Conservation (phyloP, 345 rosid genomes). For the Salix udensis region DNA sequence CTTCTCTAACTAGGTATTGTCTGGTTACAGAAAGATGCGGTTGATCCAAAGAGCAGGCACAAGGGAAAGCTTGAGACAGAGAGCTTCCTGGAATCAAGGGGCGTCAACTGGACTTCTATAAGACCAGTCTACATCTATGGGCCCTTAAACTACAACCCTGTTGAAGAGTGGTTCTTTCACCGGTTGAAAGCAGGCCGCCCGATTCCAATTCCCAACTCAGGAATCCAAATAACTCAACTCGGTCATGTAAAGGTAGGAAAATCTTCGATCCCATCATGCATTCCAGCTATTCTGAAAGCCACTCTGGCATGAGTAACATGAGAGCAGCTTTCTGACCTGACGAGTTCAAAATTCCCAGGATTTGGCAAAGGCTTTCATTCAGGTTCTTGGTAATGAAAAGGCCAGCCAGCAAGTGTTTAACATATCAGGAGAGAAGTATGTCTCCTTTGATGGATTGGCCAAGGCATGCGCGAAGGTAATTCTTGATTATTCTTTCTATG, state of each 20-base stretch:
- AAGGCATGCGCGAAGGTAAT: conserved; percentile 93
- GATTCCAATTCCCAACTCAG: conserved; percentile 84
- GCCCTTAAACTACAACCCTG: conserved; percentile 94
- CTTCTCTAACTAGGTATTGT: neutral
- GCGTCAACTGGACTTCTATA: conserved; percentile 87
- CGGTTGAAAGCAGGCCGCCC: conserved; percentile 92
- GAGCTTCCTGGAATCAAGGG: conserved; percentile 54
- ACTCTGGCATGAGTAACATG: neutral
- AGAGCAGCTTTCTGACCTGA: conserved; percentile 9
- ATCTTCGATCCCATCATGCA: conserved; percentile 6
- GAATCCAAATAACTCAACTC: conserved; percentile 76
- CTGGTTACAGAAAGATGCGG: conserved; percentile 61
- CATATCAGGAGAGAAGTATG: conserved; percentile 89
- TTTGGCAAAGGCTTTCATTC: conserved; percentile 70
- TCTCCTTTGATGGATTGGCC: conserved; percentile 88
- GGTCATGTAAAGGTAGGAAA: conserved; percentile 89
- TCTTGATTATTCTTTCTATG: neutral
- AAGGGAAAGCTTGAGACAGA: conserved; percentile 94
- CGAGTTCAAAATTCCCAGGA: conserved; percentile 46
- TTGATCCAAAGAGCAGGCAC: conserved; percentile 98
- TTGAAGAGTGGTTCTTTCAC: conserved; percentile 98
- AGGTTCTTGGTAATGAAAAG: conserved; percentile 80
- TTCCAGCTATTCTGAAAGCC: neutral
- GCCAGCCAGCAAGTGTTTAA: conserved; percentile 84
- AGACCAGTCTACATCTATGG: conserved; percentile 96